Percentiles rank a stretch among this genome's conserved stretches.
phyloP scores from a whole-genome alignment of 2,329 filamentous ascomycete species.

The Colletotrichum sp. region DNA sequence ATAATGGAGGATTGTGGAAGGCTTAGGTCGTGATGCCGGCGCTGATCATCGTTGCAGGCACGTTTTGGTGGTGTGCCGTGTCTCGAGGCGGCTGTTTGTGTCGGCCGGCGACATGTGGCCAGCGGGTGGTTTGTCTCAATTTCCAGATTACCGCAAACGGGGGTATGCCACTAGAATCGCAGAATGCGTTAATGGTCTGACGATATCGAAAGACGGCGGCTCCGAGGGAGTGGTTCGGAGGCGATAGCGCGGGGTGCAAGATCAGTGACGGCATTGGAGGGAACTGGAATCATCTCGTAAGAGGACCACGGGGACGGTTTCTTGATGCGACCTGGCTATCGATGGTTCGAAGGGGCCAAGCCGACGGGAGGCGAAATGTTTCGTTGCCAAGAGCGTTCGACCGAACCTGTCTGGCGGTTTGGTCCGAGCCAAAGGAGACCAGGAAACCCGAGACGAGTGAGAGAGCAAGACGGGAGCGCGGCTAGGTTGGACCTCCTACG shows the following conservation, averaged over 20 bases:
- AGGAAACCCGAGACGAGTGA: not conserved
- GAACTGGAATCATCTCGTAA: not conserved
- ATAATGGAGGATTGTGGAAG: not conserved
- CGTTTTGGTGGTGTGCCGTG: not conserved
- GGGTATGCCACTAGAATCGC: not conserved
- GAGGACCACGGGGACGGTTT: not conserved
- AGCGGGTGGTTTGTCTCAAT: not conserved
- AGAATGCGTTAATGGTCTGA: not conserved
- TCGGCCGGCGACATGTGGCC: not conserved
- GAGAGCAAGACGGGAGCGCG: not conserved
- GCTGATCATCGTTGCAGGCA: constrained; percentile 11
- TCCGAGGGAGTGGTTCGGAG: constrained; percentile 8
- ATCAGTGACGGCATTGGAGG: constrained; percentile 1
- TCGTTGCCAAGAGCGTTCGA: constrained; percentile 7
- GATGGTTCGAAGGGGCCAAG: not conserved
- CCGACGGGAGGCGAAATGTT: not conserved
- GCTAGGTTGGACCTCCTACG: constrained; percentile 13
- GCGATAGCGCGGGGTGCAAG: not conserved
- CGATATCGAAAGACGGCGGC: not conserved
- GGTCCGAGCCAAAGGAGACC: not conserved
- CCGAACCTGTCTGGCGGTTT: not conserved
- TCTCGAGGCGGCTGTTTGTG: not conserved
- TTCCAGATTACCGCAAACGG: not conserved
- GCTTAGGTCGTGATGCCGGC: constrained; percentile 3
- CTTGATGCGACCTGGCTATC: not conserved